Percentiles rank a stretch among this genome's conserved stretches.
Conservation (phyloP, 495 filamentous ascomycete species). For the Cetradonia linearis region DNA sequence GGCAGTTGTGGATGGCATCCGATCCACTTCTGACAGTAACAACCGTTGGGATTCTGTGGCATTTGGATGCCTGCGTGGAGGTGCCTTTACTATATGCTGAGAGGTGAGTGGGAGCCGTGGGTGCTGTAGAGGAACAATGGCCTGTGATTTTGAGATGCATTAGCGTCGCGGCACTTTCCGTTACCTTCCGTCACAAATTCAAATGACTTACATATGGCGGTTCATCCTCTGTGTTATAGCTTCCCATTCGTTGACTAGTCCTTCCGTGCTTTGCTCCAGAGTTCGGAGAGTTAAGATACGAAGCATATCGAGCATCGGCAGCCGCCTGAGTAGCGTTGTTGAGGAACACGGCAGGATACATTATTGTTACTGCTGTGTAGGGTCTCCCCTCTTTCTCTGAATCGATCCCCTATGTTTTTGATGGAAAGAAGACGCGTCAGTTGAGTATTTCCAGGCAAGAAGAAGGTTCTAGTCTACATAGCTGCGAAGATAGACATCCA, state of each 20-base stretch:
- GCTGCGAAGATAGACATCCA: neutral
- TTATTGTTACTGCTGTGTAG: neutral
- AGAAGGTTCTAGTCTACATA: neutral
- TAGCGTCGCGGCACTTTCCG: slow-evolving; percentile 1
- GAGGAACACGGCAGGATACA: neutral
- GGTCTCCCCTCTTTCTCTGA: neutral
- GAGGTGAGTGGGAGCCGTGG: neutral
- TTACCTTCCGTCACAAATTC: neutral
- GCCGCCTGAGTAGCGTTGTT: neutral
- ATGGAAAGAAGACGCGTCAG: neutral
- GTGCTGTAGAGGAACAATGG: neutral
- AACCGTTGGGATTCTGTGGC: slow-evolving; percentile 2
- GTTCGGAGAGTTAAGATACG: neutral
- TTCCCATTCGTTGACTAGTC: neutral
- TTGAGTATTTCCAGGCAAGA: neutral
- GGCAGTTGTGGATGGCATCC: slow-evolving; percentile 9
- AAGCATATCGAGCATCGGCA: neutral
- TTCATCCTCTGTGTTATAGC: neutral
- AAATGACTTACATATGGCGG: neutral
- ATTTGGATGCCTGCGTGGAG: neutral
- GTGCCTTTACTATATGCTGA: neutral
- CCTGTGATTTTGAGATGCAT: slow-evolving; percentile 2
- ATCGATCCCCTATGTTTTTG: neutral
- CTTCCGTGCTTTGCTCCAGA: neutral
- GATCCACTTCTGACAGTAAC: slow-evolving; percentile 13